These are phyloP conservation scores for Pseudonitzschia multistriata DNA, from an alignment of 108 stramenopile genomes.

Conservation along the genomic window DNA sequence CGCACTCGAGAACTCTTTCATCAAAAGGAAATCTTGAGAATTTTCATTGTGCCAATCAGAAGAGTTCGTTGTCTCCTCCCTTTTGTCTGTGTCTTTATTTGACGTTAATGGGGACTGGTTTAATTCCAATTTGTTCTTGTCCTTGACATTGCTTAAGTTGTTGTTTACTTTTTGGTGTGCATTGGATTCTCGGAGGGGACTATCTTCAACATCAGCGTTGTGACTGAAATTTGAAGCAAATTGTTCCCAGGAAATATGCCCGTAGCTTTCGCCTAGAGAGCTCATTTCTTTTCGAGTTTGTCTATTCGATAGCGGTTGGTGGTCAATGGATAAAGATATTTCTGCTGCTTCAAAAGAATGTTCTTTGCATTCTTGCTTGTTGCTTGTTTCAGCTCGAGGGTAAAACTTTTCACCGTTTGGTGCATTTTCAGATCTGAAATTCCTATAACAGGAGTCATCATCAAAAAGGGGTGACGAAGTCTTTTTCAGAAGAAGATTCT, in stretches of 20 bases:
- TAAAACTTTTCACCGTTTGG: not conserved
- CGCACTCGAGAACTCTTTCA: not conserved
- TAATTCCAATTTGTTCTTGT: not conserved
- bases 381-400: no score
- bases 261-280: not conserved
- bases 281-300: no score
- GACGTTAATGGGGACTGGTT: not conserved
- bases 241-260: not conserved
- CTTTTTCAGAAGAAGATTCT: conserved; percentile 7
- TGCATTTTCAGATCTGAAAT: not conserved
- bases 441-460: not conserved
- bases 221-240: not conserved
- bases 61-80: not conserved
- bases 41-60: not conserved
- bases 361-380: no score
- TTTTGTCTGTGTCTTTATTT: not conserved
- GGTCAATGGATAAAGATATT: no score
- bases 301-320: no score
- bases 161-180: no score
- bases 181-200: not conserved
- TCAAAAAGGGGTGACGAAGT: not conserved
- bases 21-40: not conserved
- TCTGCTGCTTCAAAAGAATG: no score
- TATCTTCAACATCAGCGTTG: not conserved
- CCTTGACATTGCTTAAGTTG: not conserved